Evolutionary conservation across 2,329 filamentous ascomycete species (phyloP).

Genomic region (Arthrobotrys conoides): DNA sequence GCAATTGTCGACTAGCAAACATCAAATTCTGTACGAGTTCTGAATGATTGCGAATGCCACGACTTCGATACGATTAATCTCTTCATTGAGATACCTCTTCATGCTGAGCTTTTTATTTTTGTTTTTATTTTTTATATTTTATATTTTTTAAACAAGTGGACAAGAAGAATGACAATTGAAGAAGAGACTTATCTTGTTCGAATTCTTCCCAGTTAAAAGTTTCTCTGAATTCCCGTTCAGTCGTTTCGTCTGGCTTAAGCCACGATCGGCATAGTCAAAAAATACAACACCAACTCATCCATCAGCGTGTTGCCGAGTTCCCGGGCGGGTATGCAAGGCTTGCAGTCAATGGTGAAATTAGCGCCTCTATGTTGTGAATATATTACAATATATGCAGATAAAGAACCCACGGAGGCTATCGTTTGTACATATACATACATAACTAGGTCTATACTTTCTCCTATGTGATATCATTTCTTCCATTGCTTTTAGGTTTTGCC

Average conservation of each 20-base stretch:
- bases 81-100: no score
- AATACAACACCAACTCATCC: conserved; percentile 22
- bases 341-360: background rate
- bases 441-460: background rate
- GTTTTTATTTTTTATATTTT: no score
- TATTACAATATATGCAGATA: background rate
- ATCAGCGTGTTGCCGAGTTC: conserved; percentile 8
- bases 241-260: background rate
- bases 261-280: conserved; percentile 2
- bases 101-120: no score
- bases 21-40: background rate
- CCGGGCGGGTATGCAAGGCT: conserved; percentile 18
- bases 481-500: background rate
- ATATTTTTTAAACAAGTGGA: background rate
- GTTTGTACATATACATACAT: background rate
- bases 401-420: background rate
- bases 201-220: background rate
- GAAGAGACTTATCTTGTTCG: no score
- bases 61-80: no score
- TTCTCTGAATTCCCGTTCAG: background rate
- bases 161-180: background rate
- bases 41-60: background rate
- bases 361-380: conserved; percentile 11
- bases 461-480: background rate
- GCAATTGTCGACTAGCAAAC: conserved; percentile 46